phyloP scores from a whole-genome alignment of 2,329 filamentous ascomycete genomes.

The Stachybotrys chlorohalonatus region DNA sequence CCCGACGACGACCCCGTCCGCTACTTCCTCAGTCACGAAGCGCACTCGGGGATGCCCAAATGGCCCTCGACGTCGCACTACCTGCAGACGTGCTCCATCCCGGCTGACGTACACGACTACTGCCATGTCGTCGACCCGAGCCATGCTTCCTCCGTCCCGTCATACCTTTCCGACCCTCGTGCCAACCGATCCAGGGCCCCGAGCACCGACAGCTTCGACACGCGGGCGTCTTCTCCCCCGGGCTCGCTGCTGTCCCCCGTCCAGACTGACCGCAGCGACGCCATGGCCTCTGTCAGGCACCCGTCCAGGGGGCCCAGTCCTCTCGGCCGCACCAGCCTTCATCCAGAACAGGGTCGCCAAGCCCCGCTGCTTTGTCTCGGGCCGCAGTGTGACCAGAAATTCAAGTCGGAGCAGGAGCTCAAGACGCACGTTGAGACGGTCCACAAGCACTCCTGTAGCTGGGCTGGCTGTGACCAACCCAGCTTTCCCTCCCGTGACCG shows the following conservation, averaged over 20 bases:
- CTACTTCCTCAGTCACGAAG: not conserved
- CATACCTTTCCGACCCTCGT: not conserved
- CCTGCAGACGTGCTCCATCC: not conserved
- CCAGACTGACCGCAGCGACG: slow-evolving; percentile 16
- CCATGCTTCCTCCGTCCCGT: not conserved
- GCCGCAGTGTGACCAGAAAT: slow-evolving; percentile 15
- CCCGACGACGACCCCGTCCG: not conserved
- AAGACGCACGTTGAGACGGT: slow-evolving; percentile 13
- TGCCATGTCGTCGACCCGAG: not conserved
- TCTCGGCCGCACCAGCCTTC: not conserved
- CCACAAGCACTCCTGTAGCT: slow-evolving; percentile 27
- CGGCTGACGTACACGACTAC: not conserved
- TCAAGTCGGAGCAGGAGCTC: slow-evolving; percentile 13
- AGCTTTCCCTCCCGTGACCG: slow-evolving; percentile 27
- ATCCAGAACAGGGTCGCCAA: slow-evolving; percentile 3
- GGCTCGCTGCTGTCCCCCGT: slow-evolving; percentile 20
- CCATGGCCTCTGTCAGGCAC: not conserved
- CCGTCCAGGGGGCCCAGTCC: not conserved
- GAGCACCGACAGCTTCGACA: slow-evolving; percentile 17
- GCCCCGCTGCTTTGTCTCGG: slow-evolving; percentile 15
- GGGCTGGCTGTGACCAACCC: slow-evolving; percentile 25
- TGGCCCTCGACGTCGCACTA: not conserved
- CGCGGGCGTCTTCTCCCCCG: slow-evolving; percentile 15
- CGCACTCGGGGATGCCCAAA: not conserved
- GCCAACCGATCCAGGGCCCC: slow-evolving; percentile 5